phyloP scores from a whole-genome alignment of 495 filamentous ascomycete genomes.

The Penicillium ucsense region DNA sequence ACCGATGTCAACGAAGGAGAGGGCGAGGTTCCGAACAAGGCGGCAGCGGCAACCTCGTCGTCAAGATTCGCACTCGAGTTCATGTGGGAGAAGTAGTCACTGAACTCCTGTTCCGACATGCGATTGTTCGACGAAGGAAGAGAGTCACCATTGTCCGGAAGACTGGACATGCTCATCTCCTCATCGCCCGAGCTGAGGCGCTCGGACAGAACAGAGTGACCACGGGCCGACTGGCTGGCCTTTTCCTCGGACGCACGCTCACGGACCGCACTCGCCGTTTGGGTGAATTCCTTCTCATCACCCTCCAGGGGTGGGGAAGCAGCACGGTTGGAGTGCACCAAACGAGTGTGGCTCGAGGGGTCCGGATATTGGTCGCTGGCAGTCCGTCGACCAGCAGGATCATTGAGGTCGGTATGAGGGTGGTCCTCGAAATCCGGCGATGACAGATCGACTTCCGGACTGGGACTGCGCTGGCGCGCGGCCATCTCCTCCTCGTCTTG shows the following conservation, averaged over 20 bases:
- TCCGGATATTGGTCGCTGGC: conserved; percentile 32
- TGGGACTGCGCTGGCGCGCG: conserved; percentile 64
- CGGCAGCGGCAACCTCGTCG: conserved; percentile 28
- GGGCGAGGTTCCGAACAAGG: conserved; percentile 36
- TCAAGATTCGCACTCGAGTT: conserved; percentile 22
- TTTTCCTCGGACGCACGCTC: conserved; percentile 56
- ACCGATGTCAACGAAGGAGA: conserved; percentile 38
- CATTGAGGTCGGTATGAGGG: conserved; percentile 45
- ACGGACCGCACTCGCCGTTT: conserved; percentile 80
- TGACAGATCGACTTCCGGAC: conserved; percentile 87
- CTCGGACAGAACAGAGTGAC: conserved; percentile 28
- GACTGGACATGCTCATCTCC: conserved; percentile 20
- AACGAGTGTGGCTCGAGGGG: conserved; percentile 26
- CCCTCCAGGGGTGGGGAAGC: conserved; percentile 83
- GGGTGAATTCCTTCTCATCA: conserved; percentile 94
- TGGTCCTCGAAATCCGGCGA: conserved; percentile 72
- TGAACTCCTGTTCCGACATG: conserved; percentile 30
- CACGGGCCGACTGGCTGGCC: conserved; percentile 24
- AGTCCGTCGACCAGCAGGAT: conserved; percentile 35
- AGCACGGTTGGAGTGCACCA: conserved; percentile 57
- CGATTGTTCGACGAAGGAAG: conserved; percentile 25
- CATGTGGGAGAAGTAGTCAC: conserved; percentile 35
- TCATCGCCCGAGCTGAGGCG: conserved; percentile 25
- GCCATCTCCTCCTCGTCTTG: conserved; percentile 64
- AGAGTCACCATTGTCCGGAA: conserved; percentile 26